phyloP scores from a whole-genome alignment of 306 rosid species.

The Trifolium repens region DNA sequence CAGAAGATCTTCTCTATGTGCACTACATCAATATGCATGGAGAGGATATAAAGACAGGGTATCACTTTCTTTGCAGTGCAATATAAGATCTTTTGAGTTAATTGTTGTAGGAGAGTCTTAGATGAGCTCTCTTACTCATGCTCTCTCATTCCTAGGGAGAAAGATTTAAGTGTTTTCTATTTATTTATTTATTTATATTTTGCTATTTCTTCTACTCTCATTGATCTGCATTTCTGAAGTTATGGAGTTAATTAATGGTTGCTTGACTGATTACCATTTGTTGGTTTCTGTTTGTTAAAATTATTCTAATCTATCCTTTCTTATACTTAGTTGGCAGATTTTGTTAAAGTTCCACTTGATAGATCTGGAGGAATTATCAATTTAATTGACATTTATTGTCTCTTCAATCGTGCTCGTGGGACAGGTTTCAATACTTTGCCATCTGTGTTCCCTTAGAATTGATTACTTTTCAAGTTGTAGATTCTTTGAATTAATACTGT shows the following conservation, averaged over 20 bases:
- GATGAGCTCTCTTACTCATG: conserved; percentile 4
- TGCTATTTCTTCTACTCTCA: conserved; percentile 8
- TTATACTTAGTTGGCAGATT: conserved; percentile 85
- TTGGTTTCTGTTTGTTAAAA: conserved; percentile 19
- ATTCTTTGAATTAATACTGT: conserved; percentile 26
- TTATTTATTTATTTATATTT: neutral
- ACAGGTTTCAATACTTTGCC: conserved; percentile 65
- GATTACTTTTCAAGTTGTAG: conserved; percentile 27
- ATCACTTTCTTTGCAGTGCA: conserved; percentile 17
- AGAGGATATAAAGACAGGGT: conserved; percentile 13
- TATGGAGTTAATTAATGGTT: conserved; percentile 21
- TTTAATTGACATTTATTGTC: conserved; percentile 88
- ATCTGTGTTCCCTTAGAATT: conserved; percentile 27
- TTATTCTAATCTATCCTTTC: conserved; percentile 39
- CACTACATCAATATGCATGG: conserved; percentile 27
- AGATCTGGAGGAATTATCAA: conserved; percentile 91
- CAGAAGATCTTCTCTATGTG: conserved; percentile 24
- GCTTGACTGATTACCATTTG: conserved; percentile 33
- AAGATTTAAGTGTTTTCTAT: neutral
- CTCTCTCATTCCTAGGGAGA: conserved; percentile 9
- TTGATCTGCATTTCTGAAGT: conserved; percentile 17
- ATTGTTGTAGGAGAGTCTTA: conserved; percentile 29
- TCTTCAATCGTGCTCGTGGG: conserved; percentile 97
- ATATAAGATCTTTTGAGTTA: conserved; percentile 26
- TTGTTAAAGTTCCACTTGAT: conserved; percentile 86